Conservation (phyloP, 805 yeast genomes). For the Wickerhamomyces alni region DNA sequence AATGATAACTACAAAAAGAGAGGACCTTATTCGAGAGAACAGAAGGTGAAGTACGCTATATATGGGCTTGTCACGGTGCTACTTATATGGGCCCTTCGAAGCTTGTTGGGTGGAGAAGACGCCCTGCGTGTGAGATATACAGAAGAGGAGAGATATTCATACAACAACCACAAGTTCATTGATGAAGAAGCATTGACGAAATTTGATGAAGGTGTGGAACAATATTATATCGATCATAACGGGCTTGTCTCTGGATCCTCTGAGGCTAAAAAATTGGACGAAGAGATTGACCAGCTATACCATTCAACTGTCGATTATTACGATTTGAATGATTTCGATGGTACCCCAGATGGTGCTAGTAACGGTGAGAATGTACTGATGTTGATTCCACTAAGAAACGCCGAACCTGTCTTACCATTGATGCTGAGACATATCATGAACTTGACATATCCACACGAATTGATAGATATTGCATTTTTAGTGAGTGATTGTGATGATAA, state of each 20-base stretch:
- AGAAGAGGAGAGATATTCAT: conserved; percentile 10
- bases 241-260: conserved; percentile 27
- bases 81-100: neutral
- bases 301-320: conserved; percentile 50
- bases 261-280: conserved; percentile 15
- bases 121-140: conserved; percentile 1
- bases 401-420: conserved; percentile 69
- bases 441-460: conserved; percentile 73
- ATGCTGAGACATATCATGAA: conserved; percentile 85
- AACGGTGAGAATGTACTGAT: conserved; percentile 61
- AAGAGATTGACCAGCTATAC: conserved; percentile 33
- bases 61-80: neutral
- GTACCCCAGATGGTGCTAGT: conserved; percentile 41
- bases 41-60: neutral
- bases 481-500: conserved; percentile 73
- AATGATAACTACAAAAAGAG: conserved; percentile 14
- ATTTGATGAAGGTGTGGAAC: conserved; percentile 33
- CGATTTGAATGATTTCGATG: conserved; percentile 54
- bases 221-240: conserved; percentile 28
- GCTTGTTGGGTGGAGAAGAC: neutral
- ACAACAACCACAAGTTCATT: conserved; percentile 25
- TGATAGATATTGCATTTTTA: conserved; percentile 75
- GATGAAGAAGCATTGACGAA: conserved; percentile 27
- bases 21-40: neutral
- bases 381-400: conserved; percentile 74